These are phyloP conservation scores for Lentinula novae-zelandiae DNA, from an alignment of 1,284 basidiomycete species.

Conservation along the genomic window DNA sequence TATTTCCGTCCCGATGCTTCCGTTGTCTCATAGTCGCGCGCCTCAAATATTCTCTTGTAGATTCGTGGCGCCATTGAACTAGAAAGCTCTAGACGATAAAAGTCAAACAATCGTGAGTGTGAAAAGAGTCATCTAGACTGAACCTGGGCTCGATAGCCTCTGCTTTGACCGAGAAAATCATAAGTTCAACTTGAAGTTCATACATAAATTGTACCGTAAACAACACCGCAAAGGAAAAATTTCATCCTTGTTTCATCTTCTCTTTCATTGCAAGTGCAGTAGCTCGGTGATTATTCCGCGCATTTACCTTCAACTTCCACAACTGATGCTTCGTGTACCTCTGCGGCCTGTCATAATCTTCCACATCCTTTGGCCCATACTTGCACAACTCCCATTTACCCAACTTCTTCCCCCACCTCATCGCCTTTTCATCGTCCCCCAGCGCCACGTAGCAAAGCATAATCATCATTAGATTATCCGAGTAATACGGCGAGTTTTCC, in stretches of 20 bases:
- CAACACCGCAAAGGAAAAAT: not conserved
- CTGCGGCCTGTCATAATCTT: not conserved
- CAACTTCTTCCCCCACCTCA: constrained; percentile 6
- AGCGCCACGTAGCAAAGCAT: not conserved
- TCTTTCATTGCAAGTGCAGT: not conserved
- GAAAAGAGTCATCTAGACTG: too few relatives aligned
- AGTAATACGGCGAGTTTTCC: constrained; percentile 7
- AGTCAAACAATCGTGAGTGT: not conserved
- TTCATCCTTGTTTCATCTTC: not conserved
- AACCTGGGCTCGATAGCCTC: too few relatives aligned
- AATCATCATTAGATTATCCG: not conserved
- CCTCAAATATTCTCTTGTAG: not conserved
- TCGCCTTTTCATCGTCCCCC: constrained; percentile 6
- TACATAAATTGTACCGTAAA: too few relatives aligned
- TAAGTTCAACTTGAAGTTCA: too few relatives aligned
- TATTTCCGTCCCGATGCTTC: not conserved
- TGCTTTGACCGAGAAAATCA: too few relatives aligned
- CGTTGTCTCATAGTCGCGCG: not conserved
- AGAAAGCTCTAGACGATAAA: not conserved
- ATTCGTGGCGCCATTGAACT: too few relatives aligned
- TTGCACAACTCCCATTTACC: constrained; percentile 1
- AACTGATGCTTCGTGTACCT: constrained; percentile 7
- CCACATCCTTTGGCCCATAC: not conserved
- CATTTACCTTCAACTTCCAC: constrained; percentile 3
- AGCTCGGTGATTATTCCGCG: not conserved